Conservation (phyloP, 2,329 filamentous ascomycete genomes). For the Colletotrichum sp. region DNA sequence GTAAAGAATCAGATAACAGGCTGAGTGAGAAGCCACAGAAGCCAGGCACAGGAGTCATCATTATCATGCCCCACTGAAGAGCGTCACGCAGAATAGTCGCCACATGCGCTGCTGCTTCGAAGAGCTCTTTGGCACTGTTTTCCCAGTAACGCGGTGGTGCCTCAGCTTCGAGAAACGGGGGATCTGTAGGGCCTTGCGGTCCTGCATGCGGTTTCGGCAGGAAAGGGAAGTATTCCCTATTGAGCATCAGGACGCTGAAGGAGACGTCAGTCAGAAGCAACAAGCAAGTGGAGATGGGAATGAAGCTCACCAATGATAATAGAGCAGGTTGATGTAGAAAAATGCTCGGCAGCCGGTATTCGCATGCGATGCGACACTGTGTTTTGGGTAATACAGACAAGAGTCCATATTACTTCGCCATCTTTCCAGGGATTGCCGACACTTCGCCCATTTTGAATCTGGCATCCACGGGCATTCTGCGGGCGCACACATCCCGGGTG, state of each 20-base stretch:
- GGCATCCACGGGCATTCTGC: neutral
- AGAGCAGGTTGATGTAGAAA: neutral
- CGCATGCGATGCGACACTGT: neutral
- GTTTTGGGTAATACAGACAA: neutral
- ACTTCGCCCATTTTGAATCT: neutral
- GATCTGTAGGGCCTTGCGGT: neutral
- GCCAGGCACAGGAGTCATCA: neutral
- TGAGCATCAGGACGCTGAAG: neutral
- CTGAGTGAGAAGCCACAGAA: neutral
- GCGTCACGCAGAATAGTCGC: neutral
- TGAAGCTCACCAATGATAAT: neutral
- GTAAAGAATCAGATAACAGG: neutral
- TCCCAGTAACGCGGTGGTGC: neutral
- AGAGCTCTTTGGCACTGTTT: neutral
- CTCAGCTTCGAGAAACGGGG: neutral
- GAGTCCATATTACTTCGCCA: neutral
- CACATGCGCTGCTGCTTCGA: neutral
- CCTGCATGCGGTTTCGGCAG: neutral
- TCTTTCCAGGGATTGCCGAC: neutral
- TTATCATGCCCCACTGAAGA: neutral
- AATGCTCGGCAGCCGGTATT: neutral
- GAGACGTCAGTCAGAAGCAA: neutral
- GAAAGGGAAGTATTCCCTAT: neutral
- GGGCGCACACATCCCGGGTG: neutral
- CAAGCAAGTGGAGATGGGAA: rapidly evolving